A percentile compares a stretch with the other conserved stretches of the same genome.
Evolutionary conservation across 345 rosid genomes (phyloP).

Genomic region (thale cress (Arabidopsis thaliana)): TAIR10.1 NC_003076.8:981001-981500

Average conservation of each 20-base stretch:
- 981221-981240: neutral
- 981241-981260: neutral
- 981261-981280: neutral
- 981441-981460: conserved; percentile 33
- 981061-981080: neutral
- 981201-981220: neutral
- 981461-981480: conserved; percentile 11
- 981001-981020: conserved; percentile 5
- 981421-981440: conserved; percentile 42
- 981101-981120: neutral
- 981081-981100: too few relatives aligned
- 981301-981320: neutral
- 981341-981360: neutral
- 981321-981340: neutral
- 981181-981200: neutral
- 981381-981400: conserved; percentile 18
- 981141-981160: neutral
- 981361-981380: neutral
- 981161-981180: neutral
- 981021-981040: neutral
- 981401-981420: conserved; percentile 5
- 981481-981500: neutral
- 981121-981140: neutral
- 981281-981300: neutral
- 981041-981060: neutral